A percentile compares a stretch with the other conserved stretches of the same genome.
Evolutionary conservation across 2,329 filamentous ascomycete species (phyloP).

Genomic region (Capronia coronata): DNA sequence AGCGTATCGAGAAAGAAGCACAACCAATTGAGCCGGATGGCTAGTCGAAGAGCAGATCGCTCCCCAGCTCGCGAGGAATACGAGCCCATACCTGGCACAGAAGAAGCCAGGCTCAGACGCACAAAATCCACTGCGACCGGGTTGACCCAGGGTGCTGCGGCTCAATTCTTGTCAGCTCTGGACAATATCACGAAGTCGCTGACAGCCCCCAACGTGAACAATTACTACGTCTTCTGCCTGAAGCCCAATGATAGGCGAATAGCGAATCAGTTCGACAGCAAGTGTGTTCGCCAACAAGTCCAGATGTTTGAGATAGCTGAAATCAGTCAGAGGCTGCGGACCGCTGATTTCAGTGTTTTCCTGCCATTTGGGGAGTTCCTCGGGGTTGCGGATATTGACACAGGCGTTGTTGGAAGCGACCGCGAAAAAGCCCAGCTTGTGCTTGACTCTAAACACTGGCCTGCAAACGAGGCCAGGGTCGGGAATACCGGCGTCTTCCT

Average conservation of each 20-base stretch:
- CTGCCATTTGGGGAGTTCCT: constrained; percentile 93
- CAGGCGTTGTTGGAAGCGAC: constrained; percentile 82
- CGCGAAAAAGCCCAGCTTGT: constrained; percentile 84
- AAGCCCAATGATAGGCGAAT: constrained; percentile 97
- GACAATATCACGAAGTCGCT: constrained; percentile 88
- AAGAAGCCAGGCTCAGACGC: constrained; percentile 24
- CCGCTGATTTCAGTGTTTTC: constrained; percentile 93
- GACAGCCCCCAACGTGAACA: constrained; percentile 73
- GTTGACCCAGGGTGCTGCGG: constrained; percentile 72
- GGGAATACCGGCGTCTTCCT: constrained; percentile 92
- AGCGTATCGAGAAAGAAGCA: constrained; percentile 82
- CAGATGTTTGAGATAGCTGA: constrained; percentile 95
- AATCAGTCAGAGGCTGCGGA: constrained; percentile 85
- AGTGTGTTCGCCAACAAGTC: constrained; percentile 89
- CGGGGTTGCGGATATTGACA: constrained; percentile 76
- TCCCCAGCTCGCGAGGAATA: constrained; percentile 38
- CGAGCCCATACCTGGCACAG: constrained; percentile 22
- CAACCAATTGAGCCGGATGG: constrained; percentile 46
- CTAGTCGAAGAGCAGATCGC: constrained; percentile 32
- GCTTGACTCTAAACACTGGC: constrained; percentile 90
- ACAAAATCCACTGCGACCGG: constrained; percentile 38
- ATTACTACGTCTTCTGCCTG: constrained; percentile 93
- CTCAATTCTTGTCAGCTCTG: constrained; percentile 81
- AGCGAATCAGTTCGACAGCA: constrained; percentile 97
- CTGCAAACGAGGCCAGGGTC: constrained; percentile 79